Conservation (phyloP, 2,329 filamentous ascomycete species). For the Pseudopyrenochaeta lycopersici region DNA sequence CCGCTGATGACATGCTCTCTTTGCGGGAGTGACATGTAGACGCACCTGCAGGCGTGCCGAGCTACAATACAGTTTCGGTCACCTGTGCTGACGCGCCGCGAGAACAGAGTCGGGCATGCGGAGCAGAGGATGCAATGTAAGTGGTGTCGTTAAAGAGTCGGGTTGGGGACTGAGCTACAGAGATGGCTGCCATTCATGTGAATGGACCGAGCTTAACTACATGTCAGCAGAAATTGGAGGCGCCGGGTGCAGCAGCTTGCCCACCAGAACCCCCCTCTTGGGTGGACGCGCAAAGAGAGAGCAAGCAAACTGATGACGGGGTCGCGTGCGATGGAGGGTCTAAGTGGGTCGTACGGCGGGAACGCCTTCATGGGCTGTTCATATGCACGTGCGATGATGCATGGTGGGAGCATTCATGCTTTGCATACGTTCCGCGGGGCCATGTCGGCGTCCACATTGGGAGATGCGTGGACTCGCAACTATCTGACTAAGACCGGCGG, state of each 20-base stretch:
- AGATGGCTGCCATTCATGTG: neutral
- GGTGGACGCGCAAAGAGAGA: neutral
- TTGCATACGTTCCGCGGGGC: constrained; percentile 3
- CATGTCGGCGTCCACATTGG: neutral
- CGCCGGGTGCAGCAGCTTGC: neutral
- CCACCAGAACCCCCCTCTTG: neutral
- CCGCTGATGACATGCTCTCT: constrained; percentile 14
- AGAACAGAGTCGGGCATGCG: neutral
- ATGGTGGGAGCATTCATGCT: neutral
- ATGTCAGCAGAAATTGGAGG: neutral
- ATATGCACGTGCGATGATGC: constrained; percentile 8
- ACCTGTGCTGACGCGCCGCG: constrained; percentile 1
- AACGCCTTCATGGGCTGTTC: neutral
- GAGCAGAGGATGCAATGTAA: neutral
- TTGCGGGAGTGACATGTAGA: constrained; percentile 11
- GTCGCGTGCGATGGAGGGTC: neutral
- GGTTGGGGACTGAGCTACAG: neutral
- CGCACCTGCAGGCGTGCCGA: constrained; percentile 1
- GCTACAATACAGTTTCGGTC: neutral
- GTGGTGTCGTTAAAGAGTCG: neutral
- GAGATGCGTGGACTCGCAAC: too few relatives aligned
- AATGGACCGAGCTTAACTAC: neutral
- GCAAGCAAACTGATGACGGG: neutral
- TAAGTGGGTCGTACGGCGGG: neutral
- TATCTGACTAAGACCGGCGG: neutral